A percentile compares a stretch with the other conserved stretches of the same genome.
Evolutionary conservation across 345 rosid genomes (phyloP).

Genomic region (Gossypium australe): DNA sequence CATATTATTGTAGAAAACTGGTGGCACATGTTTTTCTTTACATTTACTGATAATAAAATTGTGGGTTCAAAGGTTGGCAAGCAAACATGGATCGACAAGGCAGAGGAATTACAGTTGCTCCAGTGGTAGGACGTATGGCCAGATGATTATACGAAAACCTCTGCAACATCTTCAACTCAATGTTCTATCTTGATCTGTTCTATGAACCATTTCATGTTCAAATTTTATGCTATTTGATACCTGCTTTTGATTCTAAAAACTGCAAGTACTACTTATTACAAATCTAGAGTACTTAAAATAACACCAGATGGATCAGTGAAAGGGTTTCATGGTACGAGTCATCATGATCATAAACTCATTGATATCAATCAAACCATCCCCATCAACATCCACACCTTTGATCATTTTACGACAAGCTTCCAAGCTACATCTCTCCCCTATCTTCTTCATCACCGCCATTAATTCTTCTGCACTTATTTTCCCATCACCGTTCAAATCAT

Average conservation of each 20-base stretch:
- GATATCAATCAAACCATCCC: conserved; percentile 44
- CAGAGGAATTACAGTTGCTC: conserved; percentile 33
- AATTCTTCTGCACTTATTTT: conserved; percentile 52
- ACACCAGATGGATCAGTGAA: background rate
- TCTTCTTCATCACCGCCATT: conserved; percentile 38
- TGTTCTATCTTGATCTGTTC: background rate
- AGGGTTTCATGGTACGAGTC: conserved; percentile 31
- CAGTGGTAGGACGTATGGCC: conserved; percentile 25
- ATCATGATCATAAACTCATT: conserved; percentile 58
- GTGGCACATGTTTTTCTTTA: background rate
- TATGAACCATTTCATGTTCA: background rate
- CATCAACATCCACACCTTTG: conserved; percentile 43
- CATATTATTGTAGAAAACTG: background rate
- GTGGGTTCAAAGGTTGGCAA: conserved; percentile 37
- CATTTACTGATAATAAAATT: background rate
- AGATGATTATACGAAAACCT: conserved; percentile 15
- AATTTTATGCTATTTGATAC: background rate
- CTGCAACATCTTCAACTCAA: background rate
- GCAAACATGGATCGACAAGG: conserved; percentile 42
- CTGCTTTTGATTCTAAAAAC: background rate
- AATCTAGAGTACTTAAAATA: background rate
- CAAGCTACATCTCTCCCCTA: conserved; percentile 45
- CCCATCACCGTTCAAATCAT: conserved; percentile 47
- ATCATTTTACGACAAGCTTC: conserved; percentile 51
- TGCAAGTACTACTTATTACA: background rate